These are phyloP conservation scores for Colletotrichum sp. DNA, from an alignment of 2,329 filamentous ascomycete genomes.

Conservation along the genomic window DNA sequence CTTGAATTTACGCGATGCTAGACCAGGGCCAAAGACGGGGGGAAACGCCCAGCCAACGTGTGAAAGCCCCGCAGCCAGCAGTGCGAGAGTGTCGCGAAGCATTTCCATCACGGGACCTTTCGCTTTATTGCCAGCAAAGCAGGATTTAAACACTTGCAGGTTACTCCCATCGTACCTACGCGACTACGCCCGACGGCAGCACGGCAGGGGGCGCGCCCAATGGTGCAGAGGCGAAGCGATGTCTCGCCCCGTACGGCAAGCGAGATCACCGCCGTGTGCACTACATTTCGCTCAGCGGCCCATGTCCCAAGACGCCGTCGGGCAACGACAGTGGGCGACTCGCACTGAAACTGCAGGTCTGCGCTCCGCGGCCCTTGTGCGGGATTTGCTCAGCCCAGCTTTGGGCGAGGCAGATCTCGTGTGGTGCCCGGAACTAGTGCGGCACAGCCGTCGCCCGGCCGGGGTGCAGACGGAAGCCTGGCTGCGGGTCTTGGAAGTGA, in stretches of 20 bases:
- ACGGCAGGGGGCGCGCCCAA: not conserved
- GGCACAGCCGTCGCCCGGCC: constrained; percentile 3
- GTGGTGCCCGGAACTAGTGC: not conserved
- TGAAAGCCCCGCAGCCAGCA: not conserved
- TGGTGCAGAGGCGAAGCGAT: not conserved
- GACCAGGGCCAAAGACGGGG: not conserved
- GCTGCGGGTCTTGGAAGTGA: not conserved
- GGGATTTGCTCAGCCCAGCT: not conserved
- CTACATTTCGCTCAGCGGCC: not conserved
- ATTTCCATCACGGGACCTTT: not conserved
- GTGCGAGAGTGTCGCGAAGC: not conserved
- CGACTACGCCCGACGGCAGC: not conserved
- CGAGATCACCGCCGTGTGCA: not conserved
- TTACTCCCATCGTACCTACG: not conserved
- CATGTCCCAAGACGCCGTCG: not conserved
- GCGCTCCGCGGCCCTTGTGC: not conserved
- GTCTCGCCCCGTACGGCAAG: not conserved
- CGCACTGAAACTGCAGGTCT: not conserved
- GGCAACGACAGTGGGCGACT: not conserved
- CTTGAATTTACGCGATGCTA: not conserved
- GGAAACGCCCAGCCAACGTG: not conserved
- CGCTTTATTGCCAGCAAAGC: not conserved
- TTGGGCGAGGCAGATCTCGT: not conserved
- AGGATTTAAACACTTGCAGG: not conserved
- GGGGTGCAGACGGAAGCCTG: not conserved